Base-by-base conservation (phyloP, 140 eudicot species). In the Stevia rebaudiana region DNA sequence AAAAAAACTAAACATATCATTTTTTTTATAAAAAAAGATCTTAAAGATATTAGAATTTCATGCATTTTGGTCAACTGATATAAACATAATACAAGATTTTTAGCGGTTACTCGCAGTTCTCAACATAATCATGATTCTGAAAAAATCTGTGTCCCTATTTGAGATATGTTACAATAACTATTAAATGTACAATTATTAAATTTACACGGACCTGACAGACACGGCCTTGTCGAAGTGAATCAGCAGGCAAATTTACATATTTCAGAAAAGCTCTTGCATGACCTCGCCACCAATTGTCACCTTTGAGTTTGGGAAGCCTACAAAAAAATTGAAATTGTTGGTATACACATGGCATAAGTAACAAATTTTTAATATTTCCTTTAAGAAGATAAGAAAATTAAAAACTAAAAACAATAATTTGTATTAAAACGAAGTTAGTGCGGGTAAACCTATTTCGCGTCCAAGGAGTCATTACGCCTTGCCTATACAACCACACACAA, bases 211-310 rank as follows among this genome's bases (percentile, higher is more conserved):
- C 95, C 79, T 86, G 95, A 76, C 79, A 78, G 39, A 86, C 82
- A 53, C 90, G 90, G 42, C 95, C 95, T 72, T 75, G 81, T 53
- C 95, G 84, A 59, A 86, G 90, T 3, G 72, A 66, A 12, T 80
- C 82, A 11, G 80, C 70, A 60, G 84, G 51, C 73, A 86, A 64
- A 64, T 86, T 67, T 11, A 71, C 74, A 68, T 76, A 74, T 70
- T 71, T 86, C 28, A 86, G 63, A 60, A 86, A 86, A 33, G 90
- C 90, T 70, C 81, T 84, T 61, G 95, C 90, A 76, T 86, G 95
- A 72, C 95, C 95, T 71, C 95, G 74, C 95, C 90, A 86, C 90
- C 90, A 83, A 59, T 86, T 86, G 80, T 86, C 95, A 41, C 95
- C 95, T 73, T 83, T 68, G 61, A 86, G 90, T 61, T 55, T 52